Conservation (phyloP, 495 filamentous ascomycete species). For the Daldinia grandis region DNA sequence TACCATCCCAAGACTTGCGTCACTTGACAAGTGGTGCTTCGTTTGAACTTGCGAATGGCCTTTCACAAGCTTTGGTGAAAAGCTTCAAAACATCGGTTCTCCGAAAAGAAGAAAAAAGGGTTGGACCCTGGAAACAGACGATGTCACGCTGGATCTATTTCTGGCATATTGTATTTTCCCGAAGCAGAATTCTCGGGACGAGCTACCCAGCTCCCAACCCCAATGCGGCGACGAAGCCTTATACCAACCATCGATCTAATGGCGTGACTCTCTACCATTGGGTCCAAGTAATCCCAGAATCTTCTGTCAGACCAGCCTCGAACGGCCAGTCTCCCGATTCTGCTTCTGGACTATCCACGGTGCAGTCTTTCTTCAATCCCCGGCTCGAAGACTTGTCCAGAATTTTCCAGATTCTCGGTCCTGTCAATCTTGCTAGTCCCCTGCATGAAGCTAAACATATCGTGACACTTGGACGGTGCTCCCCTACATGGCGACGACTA, state of each 20-base stretch:
- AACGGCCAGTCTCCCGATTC: constrained; percentile 23
- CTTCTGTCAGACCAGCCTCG: constrained; percentile 30
- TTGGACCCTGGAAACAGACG: constrained; percentile 12
- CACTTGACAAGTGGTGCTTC: constrained; percentile 13
- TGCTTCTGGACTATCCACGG: constrained; percentile 1
- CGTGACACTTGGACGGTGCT: constrained; percentile 19
- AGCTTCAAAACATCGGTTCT: constrained; percentile 7
- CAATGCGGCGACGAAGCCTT: constrained; percentile 18
- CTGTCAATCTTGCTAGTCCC: constrained; percentile 19
- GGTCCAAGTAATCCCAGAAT: constrained; percentile 15
- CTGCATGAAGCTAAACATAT: constrained; percentile 24
- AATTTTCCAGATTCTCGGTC: constrained; percentile 32
- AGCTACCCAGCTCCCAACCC: constrained; percentile 24
- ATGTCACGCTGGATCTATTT: constrained; percentile 40
- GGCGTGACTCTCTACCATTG: constrained; percentile 33
- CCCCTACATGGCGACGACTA: constrained; percentile 7
- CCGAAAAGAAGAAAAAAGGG: constrained; percentile 12
- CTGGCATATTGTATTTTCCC: constrained; percentile 33
- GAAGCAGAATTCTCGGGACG: constrained; percentile 31
- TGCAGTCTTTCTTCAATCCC: constrained; percentile 3
- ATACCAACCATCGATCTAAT: constrained; percentile 24
- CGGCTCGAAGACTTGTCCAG: constrained; percentile 30
- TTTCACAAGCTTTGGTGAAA: constrained; percentile 13
- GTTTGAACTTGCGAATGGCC: not conserved
- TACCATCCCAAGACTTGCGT: constrained; percentile 15